phyloP scores from a whole-genome alignment of 495 filamentous ascomycete species.

The Podospora comata region DNA sequence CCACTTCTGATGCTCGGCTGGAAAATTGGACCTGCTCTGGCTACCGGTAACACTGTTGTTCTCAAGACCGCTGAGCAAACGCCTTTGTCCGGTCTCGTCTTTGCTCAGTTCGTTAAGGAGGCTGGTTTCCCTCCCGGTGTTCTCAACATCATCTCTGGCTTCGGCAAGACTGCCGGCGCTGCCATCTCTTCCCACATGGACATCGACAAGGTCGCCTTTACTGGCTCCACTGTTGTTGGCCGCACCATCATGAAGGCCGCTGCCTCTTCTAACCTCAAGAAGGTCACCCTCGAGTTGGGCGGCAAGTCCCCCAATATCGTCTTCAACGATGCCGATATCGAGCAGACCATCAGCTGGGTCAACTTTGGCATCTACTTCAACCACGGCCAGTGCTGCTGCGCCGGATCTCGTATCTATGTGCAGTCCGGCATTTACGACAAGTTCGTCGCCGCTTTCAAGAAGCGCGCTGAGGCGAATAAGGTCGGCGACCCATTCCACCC shows the following conservation, averaged over 20 bases:
- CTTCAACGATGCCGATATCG: slow-evolving; percentile 93
- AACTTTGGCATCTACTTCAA: slow-evolving; percentile 99
- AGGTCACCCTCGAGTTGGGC: slow-evolving; percentile 97
- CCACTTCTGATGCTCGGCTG: slow-evolving; percentile 94
- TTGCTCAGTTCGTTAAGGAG: slow-evolving; percentile 78
- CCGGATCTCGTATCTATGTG: slow-evolving; percentile 92
- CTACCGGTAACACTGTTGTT: slow-evolving; percentile 84
- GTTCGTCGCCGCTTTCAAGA: slow-evolving; percentile 86
- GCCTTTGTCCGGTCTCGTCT: slow-evolving; percentile 80
- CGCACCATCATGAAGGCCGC: slow-evolving; percentile 95
- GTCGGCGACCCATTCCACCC: slow-evolving; percentile 88
- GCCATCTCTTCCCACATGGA: slow-evolving; percentile 94
- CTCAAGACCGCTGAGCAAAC: slow-evolving; percentile 98
- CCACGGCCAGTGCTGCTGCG: slow-evolving; percentile 98
- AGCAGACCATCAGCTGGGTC: slow-evolving; percentile 94
- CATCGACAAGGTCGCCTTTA: slow-evolving; percentile 98
- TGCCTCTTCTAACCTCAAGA: slow-evolving; percentile 93
- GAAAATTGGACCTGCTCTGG: slow-evolving; percentile 95
- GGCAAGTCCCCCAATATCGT: slow-evolving; percentile 99
- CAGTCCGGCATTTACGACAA: slow-evolving; percentile 96
- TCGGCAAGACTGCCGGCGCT: slow-evolving; percentile 85
- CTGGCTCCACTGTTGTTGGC: slow-evolving; percentile 87
- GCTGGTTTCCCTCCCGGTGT: slow-evolving; percentile 97
- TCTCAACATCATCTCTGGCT: slow-evolving; percentile 90
- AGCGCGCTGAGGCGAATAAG: slow-evolving; percentile 73